A percentile compares a stretch with the other conserved stretches of the same genome.
Evolutionary conservation across 306 rosid genomes (phyloP).

Genomic region (Ormosia semicastrata): DNA sequence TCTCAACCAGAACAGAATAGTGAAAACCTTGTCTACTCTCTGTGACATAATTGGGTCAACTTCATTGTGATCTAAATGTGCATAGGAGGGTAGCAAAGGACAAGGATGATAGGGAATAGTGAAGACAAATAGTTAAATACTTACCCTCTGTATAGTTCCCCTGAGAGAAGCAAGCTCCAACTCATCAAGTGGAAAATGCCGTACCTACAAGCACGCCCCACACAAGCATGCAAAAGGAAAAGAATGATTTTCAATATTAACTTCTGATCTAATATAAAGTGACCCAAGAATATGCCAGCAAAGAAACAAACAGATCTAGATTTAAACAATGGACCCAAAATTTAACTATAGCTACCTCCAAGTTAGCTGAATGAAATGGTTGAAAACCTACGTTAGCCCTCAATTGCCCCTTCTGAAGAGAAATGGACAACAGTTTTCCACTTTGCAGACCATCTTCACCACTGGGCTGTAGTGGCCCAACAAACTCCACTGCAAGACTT

Average conservation of each 20-base stretch:
- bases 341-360: constrained; percentile 67
- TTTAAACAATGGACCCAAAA: constrained; percentile 3
- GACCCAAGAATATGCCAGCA: constrained; percentile 20
- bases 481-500: constrained; percentile 73
- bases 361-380: constrained; percentile 75
- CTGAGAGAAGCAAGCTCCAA: constrained; percentile 89
- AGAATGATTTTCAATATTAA: neutral
- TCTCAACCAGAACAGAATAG: neutral
- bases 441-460: constrained; percentile 47
- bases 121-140: constrained; percentile 28
- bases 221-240: neutral
- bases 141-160: constrained; percentile 89
- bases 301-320: constrained; percentile 20
- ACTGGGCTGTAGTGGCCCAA: constrained; percentile 67
- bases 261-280: neutral
- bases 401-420: constrained; percentile 81
- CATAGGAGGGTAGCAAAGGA: neutral
- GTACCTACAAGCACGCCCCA: constrained; percentile 48
- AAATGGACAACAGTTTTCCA: constrained; percentile 62
- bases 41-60: neutral
- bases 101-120: constrained; percentile 3
- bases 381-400: constrained; percentile 64
- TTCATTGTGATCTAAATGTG: constrained; percentile 14
- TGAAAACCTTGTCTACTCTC: neutral
- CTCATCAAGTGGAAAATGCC: constrained; percentile 83